phyloP scores from a whole-genome alignment of 2,329 filamentous ascomycete species.

The Metarhizium robertsii region DNA sequence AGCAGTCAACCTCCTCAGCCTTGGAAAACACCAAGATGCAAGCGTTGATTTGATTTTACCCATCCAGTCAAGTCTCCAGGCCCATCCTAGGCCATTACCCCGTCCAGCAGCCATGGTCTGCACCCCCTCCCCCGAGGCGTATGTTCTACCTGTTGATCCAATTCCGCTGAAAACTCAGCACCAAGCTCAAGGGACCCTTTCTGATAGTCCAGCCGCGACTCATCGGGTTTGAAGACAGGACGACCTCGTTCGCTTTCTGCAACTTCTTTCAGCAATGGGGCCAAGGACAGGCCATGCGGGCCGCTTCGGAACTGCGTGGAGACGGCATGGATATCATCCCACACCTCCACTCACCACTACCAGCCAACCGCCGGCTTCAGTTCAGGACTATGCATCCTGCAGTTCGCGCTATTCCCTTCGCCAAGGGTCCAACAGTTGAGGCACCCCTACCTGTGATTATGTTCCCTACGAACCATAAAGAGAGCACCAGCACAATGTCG shows the following conservation, averaged over 20 bases:
- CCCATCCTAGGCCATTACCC: too few relatives aligned
- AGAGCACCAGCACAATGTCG: too few relatives aligned
- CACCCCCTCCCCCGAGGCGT: neutral
- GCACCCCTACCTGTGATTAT: neutral
- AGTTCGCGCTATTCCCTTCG: neutral
- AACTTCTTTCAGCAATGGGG: neutral
- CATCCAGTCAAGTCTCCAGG: too few relatives aligned
- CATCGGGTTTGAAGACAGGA: neutral
- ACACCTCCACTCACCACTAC: neutral
- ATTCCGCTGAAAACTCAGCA: too few relatives aligned
- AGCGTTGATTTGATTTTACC: too few relatives aligned
- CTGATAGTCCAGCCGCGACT: neutral
- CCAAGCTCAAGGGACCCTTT: neutral
- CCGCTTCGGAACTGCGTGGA: slow-evolving; percentile 3
- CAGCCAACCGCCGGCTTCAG: neutral
- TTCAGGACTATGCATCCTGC: neutral
- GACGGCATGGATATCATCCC: neutral
- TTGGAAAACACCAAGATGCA: too few relatives aligned
- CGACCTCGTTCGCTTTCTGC: neutral
- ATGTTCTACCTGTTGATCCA: neutral
- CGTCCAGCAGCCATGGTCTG: neutral
- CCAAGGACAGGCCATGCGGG: neutral
- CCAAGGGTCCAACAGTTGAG: neutral
- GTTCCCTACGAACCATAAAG: neutral
- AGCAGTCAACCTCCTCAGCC: too few relatives aligned